Evolutionary conservation across 2,329 filamentous ascomycete species (phyloP), one percentile per base, ranked within the genome.

Genomic region (Scedosporium aurantiacum): DNA sequence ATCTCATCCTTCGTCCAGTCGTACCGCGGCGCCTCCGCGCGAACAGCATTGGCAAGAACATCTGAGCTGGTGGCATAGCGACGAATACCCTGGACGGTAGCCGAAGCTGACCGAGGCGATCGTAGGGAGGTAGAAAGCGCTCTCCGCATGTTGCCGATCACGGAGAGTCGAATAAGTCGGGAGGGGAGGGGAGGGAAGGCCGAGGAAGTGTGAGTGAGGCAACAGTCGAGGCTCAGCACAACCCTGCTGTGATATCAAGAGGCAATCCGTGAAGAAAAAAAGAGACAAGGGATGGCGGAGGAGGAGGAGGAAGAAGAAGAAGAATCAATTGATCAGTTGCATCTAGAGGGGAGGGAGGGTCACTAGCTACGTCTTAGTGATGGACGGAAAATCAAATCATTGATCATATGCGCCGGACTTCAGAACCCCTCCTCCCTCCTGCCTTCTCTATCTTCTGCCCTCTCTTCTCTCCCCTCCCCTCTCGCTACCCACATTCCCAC

Each of bases 1-100:
- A 96, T 91, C 75, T 96, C 88, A 65, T 92, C 85, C 65, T 82
- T 84, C 5, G 89, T 90, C 91, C 91, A 96, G 72, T 86, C 82
- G 68, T 86, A 87, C 58, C 90, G 80, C 12, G 89, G 82, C 5
- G 70, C 75, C 1, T 75, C 80, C 23, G 87, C 85, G 54, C 80
- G 77, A 23, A 88, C 78, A 7, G 89, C 88, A 66, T 75, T 72
- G 5, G 68, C 72, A 41, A 82, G 65, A 23, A 79, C 72, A 59
- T 70, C 62, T 40, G 50, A 54, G 50, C 50, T 27, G 18, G 16
- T 54, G 18, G 50, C 50, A 28, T 12, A 54, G 18, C 21, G 50
- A 25, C 50, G 50, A 5, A 54, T 14, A 5, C 50, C 50, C 50
- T 54, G 50, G 23, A 27, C 18, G 23, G 50, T 54, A 14, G 12